Evolutionary conservation across 371 early-diverging fungal genomes (phyloP).

Genomic region (Lichtheimia ornata): DNA sequence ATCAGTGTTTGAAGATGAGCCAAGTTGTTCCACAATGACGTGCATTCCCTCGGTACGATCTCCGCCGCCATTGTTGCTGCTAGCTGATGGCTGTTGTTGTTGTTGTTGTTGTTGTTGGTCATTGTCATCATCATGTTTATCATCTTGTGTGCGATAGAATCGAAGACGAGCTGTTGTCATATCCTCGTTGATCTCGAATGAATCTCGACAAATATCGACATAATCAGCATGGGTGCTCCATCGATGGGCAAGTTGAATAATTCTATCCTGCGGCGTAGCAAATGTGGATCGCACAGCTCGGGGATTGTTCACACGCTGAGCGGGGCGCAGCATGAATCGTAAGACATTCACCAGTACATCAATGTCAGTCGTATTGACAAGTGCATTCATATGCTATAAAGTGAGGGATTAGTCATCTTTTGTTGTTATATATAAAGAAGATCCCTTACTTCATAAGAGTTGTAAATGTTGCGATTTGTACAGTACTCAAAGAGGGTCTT

Average conservation of each 20-base stretch:
- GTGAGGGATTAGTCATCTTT: not conserved
- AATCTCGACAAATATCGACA: conserved; percentile 41
- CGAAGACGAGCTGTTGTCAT: conserved; percentile 57
- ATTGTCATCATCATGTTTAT: conserved; percentile 6
- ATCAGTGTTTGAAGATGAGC: conserved; percentile 17
- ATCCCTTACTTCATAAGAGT: conserved; percentile 82
- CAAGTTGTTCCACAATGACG: conserved; percentile 24
- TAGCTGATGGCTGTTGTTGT: conserved; percentile 3
- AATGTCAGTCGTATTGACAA: conserved; percentile 73
- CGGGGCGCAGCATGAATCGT: conserved; percentile 76
- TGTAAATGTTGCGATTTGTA: conserved; percentile 92
- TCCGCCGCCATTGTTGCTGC: conserved; percentile 15
- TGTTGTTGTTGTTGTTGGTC: conserved; percentile 4
- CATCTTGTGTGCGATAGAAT: conserved; percentile 59
- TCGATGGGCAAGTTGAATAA: conserved; percentile 61
- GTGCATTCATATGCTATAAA: conserved; percentile 66
- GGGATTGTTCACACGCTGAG: conserved; percentile 79
- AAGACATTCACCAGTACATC: conserved; percentile 76
- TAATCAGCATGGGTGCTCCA: conserved; percentile 59
- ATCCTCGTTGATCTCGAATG: conserved; percentile 48
- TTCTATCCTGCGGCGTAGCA: conserved; percentile 62
- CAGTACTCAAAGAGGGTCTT: conserved; percentile 88
- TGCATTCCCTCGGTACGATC: conserved; percentile 30
- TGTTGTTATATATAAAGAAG: too few relatives aligned
- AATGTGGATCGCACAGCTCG: conserved; percentile 68